phyloP scores from a whole-genome alignment of 2,329 filamentous ascomycete species.

The Colletotrichum sp. region DNA sequence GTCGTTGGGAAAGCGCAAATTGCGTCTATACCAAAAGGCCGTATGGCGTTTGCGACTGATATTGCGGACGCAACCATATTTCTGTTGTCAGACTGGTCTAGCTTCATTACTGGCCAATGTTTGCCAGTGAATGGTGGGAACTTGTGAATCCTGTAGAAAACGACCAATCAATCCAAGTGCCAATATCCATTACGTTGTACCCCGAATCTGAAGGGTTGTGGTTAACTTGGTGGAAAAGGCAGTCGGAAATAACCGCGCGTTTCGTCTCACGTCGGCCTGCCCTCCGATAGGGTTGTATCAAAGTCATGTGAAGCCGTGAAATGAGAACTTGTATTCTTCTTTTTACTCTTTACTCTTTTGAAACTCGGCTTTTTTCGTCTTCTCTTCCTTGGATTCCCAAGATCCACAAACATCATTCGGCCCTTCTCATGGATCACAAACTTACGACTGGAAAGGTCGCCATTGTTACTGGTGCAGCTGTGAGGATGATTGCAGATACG shows the following conservation, averaged over 20 bases:
- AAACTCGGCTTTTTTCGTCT: background rate
- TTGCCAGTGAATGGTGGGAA: background rate
- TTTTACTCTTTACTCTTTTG: background rate
- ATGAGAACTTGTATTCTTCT: background rate
- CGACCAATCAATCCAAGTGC: accelerated
- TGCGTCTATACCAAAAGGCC: background rate
- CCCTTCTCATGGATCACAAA: background rate
- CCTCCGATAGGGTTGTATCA: background rate
- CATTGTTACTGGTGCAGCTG: background rate
- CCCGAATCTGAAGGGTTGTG: background rate
- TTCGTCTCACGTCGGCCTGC: background rate
- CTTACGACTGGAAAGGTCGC: background rate
- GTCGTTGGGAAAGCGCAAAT: background rate
- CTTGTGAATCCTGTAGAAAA: accelerated
- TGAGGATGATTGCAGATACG: background rate
- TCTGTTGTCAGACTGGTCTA: background rate
- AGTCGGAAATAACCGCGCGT: background rate
- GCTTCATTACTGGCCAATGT: background rate
- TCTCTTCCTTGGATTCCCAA: accelerated
- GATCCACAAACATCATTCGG: background rate
- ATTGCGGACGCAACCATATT: background rate
- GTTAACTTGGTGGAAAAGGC: background rate
- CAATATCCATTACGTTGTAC: background rate
- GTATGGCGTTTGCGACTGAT: background rate
- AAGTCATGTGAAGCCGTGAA: background rate